A percentile compares a stretch with the other conserved stretches of the same genome.
These are phyloP conservation scores for Purpureocillium lavendulum DNA, from an alignment of 2,329 filamentous ascomycete species.

Conservation along the genomic window DNA sequence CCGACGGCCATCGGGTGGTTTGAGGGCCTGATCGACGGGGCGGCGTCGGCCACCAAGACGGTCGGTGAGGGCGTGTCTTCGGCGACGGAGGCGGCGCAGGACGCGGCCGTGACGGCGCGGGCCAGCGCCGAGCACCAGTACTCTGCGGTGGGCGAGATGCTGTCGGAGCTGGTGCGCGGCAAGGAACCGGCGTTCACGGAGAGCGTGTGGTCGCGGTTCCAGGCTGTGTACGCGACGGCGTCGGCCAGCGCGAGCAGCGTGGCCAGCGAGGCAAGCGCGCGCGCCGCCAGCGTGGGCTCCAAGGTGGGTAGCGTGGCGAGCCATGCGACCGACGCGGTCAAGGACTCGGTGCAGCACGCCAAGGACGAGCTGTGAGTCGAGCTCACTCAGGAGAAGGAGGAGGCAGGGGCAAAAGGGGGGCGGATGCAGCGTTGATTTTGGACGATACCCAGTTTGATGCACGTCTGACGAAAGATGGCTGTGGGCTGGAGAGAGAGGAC, in stretches of 20 bases:
- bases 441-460: constrained; percentile 2
- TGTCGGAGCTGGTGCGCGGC: constrained; percentile 68
- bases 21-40: constrained; percentile 28
- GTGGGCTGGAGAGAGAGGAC: too few species aligned
- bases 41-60: constrained; percentile 8
- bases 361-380: constrained; percentile 32
- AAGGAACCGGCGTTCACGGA: constrained; percentile 77
- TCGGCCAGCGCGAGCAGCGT: constrained; percentile 43
- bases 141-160: constrained; percentile 58
- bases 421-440: background rate
- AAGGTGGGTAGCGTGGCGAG: constrained; percentile 28
- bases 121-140: constrained; percentile 56
- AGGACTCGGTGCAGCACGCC: constrained; percentile 24
- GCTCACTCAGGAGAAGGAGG: background rate
- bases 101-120: constrained; percentile 44
- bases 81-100: constrained; percentile 53
- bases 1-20: constrained; percentile 52
- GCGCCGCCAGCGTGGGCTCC: constrained; percentile 23
- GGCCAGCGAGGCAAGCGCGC: constrained; percentile 23
- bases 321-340: constrained; percentile 33
- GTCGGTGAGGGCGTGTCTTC: constrained; percentile 52
- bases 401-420: background rate
- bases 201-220: constrained; percentile 65
- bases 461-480: too few species aligned
- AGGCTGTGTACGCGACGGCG: constrained; percentile 63